phyloP scores from a whole-genome alignment of 2,329 filamentous ascomycete genomes.

The Colletotrichum sp. region DNA sequence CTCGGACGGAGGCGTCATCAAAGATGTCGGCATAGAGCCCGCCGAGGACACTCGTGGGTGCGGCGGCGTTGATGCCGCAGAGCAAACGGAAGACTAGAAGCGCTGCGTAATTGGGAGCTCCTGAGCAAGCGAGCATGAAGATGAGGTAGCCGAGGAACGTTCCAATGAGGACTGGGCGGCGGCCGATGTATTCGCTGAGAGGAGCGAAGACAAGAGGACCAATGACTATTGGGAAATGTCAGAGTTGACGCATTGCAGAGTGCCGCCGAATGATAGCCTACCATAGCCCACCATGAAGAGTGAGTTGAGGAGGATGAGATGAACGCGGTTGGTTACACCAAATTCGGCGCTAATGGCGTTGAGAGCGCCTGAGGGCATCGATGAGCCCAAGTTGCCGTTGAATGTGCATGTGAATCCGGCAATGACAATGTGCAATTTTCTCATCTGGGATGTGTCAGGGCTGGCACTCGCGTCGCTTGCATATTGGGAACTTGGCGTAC shows the following conservation, averaged over 20 bases:
- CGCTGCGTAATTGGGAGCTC: conserved; percentile 45
- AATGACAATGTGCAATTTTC: conserved; percentile 37
- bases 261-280: not conserved
- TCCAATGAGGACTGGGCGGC: conserved; percentile 35
- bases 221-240: conserved; percentile 24
- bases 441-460: conserved; percentile 14
- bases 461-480: not conserved
- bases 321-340: conserved; percentile 26
- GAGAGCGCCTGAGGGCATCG: conserved; percentile 41
- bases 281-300: conserved; percentile 38
- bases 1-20: conserved; percentile 33
- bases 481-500: conserved; percentile 19
- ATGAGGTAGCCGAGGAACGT: conserved; percentile 37
- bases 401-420: conserved; percentile 41
- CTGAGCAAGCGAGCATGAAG: conserved; percentile 41
- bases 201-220: conserved; percentile 39
- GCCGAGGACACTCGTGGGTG: conserved; percentile 37
- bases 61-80: conserved; percentile 36
- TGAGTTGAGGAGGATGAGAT: conserved; percentile 39
- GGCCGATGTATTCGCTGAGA: conserved; percentile 38
- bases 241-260: not conserved
- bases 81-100: conserved; percentile 47
- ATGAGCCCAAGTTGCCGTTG: conserved; percentile 40
- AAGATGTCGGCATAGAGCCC: conserved; percentile 39
- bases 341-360: conserved; percentile 35